Evolutionary conservation across 129 eudicot genomes (phyloP).

Genomic region (Flaveria linearis): DNA sequence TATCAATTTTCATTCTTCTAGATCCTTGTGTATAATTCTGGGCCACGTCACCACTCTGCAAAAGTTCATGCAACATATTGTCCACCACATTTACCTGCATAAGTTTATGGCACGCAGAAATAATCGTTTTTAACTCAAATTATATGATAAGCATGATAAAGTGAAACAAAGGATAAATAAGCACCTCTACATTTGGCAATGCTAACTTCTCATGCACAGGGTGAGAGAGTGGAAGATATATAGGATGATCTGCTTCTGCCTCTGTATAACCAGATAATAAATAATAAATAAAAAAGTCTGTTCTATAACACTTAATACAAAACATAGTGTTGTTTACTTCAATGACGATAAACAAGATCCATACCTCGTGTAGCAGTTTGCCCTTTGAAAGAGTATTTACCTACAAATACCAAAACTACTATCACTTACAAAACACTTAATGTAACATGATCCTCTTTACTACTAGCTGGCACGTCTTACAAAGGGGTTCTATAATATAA

Average conservation of each 20-base stretch:
- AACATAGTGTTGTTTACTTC: not conserved
- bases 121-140: constrained; percentile 3
- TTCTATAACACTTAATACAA: not conserved
- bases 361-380: constrained; percentile 46
- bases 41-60: constrained; percentile 80
- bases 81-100: constrained; percentile 43
- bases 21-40: constrained; percentile 74
- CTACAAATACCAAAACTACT: constrained; percentile 35
- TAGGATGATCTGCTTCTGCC: constrained; percentile 53
- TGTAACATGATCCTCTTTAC: not conserved
- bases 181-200: constrained; percentile 41
- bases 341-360: constrained; percentile 5
- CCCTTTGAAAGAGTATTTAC: constrained; percentile 45
- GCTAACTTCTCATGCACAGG: constrained; percentile 66
- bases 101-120: constrained; percentile 4
- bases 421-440: constrained; percentile 5
- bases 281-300: not conserved
- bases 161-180: constrained; percentile 18
- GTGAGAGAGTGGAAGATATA: constrained; percentile 61
- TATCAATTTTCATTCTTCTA: constrained; percentile 59
- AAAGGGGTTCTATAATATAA: not conserved
- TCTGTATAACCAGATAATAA: constrained; percentile 37
- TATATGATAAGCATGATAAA: not conserved
- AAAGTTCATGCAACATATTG: constrained; percentile 63
- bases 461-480: not conserved